Base-by-base conservation (phyloP, 768 basidiomycete genomes). In the Lactarius hengduanensis region DNA sequence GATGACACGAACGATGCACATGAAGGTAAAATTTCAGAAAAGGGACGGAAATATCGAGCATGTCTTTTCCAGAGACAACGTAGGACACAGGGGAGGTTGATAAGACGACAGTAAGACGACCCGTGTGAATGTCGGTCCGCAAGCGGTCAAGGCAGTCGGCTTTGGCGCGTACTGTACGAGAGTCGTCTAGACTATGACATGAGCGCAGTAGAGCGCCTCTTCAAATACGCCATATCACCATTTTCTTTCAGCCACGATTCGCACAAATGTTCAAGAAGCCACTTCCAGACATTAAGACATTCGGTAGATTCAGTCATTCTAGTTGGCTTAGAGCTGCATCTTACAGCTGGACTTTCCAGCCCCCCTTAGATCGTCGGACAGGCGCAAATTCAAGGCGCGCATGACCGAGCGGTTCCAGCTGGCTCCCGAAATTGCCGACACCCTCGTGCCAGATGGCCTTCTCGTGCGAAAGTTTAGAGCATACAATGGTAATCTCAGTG, bases 371-470 rank as follows among this genome's bases (percentile, higher is more conserved):
- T 83, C 82, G 74, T 91, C 90, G 8, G 90, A 92, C 72, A 79
- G 89, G 32, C 83, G 86, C 47, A 91, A 90, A 73, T 80, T 92
- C 22, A 87, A 80, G 71, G 86, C 87, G 70, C 83, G 84, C 28
- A 78, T 86, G 18, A 67, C 85, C 16, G 69, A 82, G 32, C 62
- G 78, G 0, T 92, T 83, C 73, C 74, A 71, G 0, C 69, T 84
- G 34, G 75, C 76, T 18, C 71, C 81, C 38, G 89, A 90, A 71
- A 82, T 85, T 62, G 89, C 84, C 4, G 89, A 91, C 68, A 55
- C 81, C 4, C 80, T 93, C 38, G 88, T 92, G 0, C 92, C 92
- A 1, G 90, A 90, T 5, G 89, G 90, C 0, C 79, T 92, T 50
- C 78, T 84, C 67, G 83, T 83, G 4, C 79, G 86, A 61, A 93